Conservation (phyloP, 2,329 filamentous ascomycete genomes). For the Pyrenophora graminea region DNA sequence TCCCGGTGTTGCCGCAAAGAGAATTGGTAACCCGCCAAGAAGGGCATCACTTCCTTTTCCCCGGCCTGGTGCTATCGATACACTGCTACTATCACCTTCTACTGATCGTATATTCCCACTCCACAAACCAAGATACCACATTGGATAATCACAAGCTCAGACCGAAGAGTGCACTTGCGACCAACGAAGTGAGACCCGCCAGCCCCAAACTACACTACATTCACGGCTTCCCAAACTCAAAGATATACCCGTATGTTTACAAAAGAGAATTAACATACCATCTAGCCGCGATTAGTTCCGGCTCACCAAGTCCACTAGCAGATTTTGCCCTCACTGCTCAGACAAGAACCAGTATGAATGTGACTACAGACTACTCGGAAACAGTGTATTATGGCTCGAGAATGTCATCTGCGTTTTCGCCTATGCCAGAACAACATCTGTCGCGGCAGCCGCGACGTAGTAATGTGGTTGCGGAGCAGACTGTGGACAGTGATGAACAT, state of each 20-base stretch:
- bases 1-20: slow-evolving; percentile 10
- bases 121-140: background rate
- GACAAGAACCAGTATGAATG: background rate
- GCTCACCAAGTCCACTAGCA: slow-evolving; percentile 17
- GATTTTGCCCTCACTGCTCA: background rate
- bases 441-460: background rate
- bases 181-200: slow-evolving; percentile 2
- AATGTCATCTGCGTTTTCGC: background rate
- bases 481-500: background rate
- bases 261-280: slow-evolving; percentile 24
- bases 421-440: background rate
- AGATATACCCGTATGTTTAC: slow-evolving; percentile 29
- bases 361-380: slow-evolving; percentile 12
- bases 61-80: background rate
- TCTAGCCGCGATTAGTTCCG: slow-evolving; percentile 19
- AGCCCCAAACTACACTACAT: slow-evolving; percentile 31
- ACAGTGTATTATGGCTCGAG: slow-evolving; percentile 13
- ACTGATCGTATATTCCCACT: background rate
- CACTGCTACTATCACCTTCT: background rate
- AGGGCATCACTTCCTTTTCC: slow-evolving; percentile 11
- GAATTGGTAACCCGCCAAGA: slow-evolving; percentile 19
- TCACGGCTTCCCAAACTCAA: slow-evolving; percentile 19
- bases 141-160: background rate
- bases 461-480: background rate
- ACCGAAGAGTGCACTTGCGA: background rate